Evolutionary conservation across 73 alveolate genomes (phyloP), one percentile per base, ranked within the genome.

Genomic region (Paramecium primaurelia): DNA sequence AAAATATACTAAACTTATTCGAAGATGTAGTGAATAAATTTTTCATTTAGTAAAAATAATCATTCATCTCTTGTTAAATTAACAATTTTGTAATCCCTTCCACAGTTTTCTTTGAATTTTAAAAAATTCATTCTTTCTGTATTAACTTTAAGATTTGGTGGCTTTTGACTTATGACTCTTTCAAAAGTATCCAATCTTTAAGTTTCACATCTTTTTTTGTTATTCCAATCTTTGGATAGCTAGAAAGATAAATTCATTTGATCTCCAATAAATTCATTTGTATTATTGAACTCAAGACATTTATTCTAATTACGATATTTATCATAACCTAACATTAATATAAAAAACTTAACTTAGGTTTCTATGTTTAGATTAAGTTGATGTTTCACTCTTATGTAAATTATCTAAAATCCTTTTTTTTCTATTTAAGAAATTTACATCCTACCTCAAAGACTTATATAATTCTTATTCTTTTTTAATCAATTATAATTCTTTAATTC

Each of bases 1-100:
- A 64, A 64, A 64, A 28, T 64, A 12, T 64, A 64, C 84, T 64
- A 64, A 64, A 34, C 84, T 34, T 64, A 64, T 64, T 64, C 84
- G 51, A 64, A 64, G 51, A 32, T 64, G 51, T 64, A 64, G 84
- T 64, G 84, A 64, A 32, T 64, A 32, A 18, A 54, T 64, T 64
- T 64, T 64, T 16, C 51, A 32, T 64, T 32, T 42, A 64, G 69
- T 28, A 64, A 34, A 22, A 26, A 64, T 2, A 0, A 64, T 32
- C 47, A 64, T 64, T 64, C 84, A 12, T 64, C 84, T n/a, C 28
- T 64, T 32, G 49, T 64, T 28, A 64, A 34, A 11, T 28, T 32
- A 7, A 64, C 12, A 12, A 64, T 64, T 64, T n/a, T 64, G 12
- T 64, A 64, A 64, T 64, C 45, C 30, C 45, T 64, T 10, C 84